phyloP scores from a whole-genome alignment of 2,329 filamentous ascomycete genomes.

The Claviceps citrina region DNA sequence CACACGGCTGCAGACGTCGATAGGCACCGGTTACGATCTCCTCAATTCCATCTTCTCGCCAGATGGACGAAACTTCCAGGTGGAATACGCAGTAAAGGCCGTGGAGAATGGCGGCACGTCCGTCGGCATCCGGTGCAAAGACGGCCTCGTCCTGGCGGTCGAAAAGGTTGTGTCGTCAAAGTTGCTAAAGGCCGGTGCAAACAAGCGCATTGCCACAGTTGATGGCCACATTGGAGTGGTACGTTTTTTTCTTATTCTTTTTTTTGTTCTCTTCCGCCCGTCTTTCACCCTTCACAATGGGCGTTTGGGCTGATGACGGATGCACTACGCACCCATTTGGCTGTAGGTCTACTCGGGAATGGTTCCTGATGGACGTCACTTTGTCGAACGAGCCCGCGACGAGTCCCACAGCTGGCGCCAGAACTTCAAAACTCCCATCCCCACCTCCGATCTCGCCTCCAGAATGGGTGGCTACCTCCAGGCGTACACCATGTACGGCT shows the following conservation, averaged over 20 bases:
- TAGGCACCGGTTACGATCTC: slow-evolving; percentile 98
- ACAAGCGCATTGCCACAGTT: slow-evolving; percentile 91
- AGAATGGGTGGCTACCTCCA: slow-evolving; percentile 94
- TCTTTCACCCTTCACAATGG: not conserved
- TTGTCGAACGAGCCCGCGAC: slow-evolving; percentile 84
- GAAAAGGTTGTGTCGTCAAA: slow-evolving; percentile 96
- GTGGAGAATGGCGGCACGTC: slow-evolving; percentile 96
- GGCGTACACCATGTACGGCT: slow-evolving; percentile 93
- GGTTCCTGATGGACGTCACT: slow-evolving; percentile 87
- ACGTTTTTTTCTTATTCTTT: slow-evolving; percentile 24
- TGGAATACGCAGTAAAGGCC: slow-evolving; percentile 96
- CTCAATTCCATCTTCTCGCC: slow-evolving; percentile 99
- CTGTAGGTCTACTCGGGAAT: slow-evolving; percentile 83
- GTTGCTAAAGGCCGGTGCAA: slow-evolving; percentile 83
- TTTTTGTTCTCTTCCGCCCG: not conserved
- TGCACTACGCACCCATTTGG: not conserved
- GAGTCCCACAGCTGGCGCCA: slow-evolving; percentile 84
- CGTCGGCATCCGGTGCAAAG: slow-evolving; percentile 91
- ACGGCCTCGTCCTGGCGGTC: slow-evolving; percentile 87
- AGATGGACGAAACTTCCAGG: slow-evolving; percentile 97
- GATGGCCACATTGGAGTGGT: slow-evolving; percentile 90
- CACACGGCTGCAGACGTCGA: slow-evolving; percentile 64
- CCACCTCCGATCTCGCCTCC: slow-evolving; percentile 71
- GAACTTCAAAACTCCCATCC: slow-evolving; percentile 89
- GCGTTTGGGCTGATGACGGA: not conserved